Evolutionary conservation across 495 filamentous ascomycete species (phyloP), one percentile per base, ranked within the genome.

Genomic region (Penicillium coprophilum): DNA sequence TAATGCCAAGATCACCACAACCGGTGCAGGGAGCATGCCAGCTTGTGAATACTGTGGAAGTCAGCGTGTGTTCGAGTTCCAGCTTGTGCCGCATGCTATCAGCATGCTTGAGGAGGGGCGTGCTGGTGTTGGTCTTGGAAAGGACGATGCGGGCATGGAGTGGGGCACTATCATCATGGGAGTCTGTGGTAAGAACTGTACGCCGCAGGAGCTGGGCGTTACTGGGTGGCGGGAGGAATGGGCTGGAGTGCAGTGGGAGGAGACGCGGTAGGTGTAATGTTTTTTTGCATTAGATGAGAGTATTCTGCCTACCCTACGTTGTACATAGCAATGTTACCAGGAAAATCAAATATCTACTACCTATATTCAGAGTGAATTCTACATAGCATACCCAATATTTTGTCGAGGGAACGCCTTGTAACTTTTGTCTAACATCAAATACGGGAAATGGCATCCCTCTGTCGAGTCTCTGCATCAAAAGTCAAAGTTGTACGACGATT

Each of bases 211-310:
- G 15, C 71, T 83, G 39, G 71, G 74, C 6, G 67, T 71, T 38
- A 76, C 80, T 20, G 89, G 83, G 1, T 97, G 91, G 75, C 61
- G 91, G 39, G 95, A 97, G 75, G 94, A 98, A 73, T 97, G 95
- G 93, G 87, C 82, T 19, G 93, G 94, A 8, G 94, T 97, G 66
- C 94, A 97, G 76, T 98, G 93, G 94, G 94, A 97, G 77, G 90
- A 96, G 71, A 65, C 77, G 60, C 74, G 71, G 56, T 76, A 65
- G 57, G 13, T 24, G 6, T 24, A 2, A 4, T 20, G 21, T 6
- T n/a, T 6, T 50, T 24, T 24, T 50, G 34, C 48, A 51, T 36
- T 51, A 51, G 32, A 51, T 13, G 20, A n/a, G 19, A 2, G 11
- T 6, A 24, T 28, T 23, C 7, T 23, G 34, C 34, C n/a, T 38